Evolutionary conservation across 2,329 filamentous ascomycete species (phyloP).

Genomic region (Diaporthe caulivora): DNA sequence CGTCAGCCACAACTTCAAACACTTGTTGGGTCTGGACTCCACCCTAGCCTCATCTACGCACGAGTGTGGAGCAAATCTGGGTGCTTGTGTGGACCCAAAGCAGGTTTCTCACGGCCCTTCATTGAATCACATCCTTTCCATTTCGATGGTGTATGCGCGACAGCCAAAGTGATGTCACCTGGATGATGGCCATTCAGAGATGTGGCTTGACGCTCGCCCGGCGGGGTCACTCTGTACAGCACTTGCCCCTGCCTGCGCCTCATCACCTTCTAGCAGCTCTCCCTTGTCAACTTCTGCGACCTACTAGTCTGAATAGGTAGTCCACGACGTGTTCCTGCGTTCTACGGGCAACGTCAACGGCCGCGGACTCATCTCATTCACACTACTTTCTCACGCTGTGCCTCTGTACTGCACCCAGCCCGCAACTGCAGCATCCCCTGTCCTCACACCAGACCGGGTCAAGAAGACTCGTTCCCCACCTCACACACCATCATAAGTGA

Average conservation of each 20-base stretch:
- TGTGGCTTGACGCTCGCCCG: constrained; percentile 33
- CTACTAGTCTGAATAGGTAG: neutral
- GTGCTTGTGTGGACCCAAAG: constrained; percentile 28
- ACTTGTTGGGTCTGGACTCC: neutral
- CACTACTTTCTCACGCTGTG: neutral
- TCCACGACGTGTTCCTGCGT: constrained; percentile 19
- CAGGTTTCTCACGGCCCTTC: constrained; percentile 31
- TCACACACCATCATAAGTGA: constrained; percentile 27
- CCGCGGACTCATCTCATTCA: neutral
- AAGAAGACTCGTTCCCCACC: neutral
- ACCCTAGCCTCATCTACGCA: constrained; percentile 30
- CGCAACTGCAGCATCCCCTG: constrained; percentile 26
- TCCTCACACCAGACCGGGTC: neutral
- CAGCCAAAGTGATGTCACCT: constrained; percentile 35
- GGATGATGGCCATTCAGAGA: constrained; percentile 13
- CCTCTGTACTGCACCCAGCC: neutral
- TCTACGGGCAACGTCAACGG: neutral
- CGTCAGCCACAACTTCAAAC: constrained; percentile 31
- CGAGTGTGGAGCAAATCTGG: constrained; percentile 24
- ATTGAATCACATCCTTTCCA: constrained; percentile 22
- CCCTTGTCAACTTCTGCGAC: neutral
- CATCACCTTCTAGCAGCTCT: neutral
- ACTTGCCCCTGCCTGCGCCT: neutral
- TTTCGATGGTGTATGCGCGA: constrained; percentile 2
- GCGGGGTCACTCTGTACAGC: neutral